Conservation (phyloP, 305 asterid species). For the Solanum hybrid region DNA sequence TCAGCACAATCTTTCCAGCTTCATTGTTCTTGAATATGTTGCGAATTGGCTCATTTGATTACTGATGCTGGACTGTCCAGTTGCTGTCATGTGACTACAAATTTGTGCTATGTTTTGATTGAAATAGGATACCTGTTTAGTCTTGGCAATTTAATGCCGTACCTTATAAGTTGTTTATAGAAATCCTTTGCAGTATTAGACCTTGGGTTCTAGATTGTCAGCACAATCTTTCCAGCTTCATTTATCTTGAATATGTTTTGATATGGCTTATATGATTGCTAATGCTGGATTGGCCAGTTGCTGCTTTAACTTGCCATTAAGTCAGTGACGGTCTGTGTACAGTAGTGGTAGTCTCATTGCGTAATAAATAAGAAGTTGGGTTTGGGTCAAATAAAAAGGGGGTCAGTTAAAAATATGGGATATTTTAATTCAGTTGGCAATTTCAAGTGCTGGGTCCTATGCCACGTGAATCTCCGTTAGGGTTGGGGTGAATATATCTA, state of each 20-base stretch:
- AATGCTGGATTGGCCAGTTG: neutral
- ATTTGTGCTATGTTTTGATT: neutral
- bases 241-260: slow-evolving; percentile 57
- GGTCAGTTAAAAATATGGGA: neutral
- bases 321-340: neutral
- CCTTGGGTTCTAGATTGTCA: slow-evolving; percentile 22
- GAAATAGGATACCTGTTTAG: neutral
- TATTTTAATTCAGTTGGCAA: neutral
- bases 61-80: neutral
- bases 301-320: neutral
- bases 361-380: neutral
- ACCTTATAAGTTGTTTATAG: neutral
- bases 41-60: slow-evolving; percentile 23
- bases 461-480: neutral
- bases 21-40: slow-evolving; percentile 58
- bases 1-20: slow-evolving; percentile 52
- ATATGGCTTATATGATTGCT: slow-evolving; percentile 12
- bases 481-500: neutral
- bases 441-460: neutral
- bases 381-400: neutral
- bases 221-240: slow-evolving; percentile 55
- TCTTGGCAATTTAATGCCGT: neutral
- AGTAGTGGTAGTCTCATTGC: neutral
- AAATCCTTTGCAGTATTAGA: neutral
- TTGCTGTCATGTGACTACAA: neutral